Conservation (phyloP, 2,329 filamentous ascomycete species). For the Macroventuria anomochaeta region DNA sequence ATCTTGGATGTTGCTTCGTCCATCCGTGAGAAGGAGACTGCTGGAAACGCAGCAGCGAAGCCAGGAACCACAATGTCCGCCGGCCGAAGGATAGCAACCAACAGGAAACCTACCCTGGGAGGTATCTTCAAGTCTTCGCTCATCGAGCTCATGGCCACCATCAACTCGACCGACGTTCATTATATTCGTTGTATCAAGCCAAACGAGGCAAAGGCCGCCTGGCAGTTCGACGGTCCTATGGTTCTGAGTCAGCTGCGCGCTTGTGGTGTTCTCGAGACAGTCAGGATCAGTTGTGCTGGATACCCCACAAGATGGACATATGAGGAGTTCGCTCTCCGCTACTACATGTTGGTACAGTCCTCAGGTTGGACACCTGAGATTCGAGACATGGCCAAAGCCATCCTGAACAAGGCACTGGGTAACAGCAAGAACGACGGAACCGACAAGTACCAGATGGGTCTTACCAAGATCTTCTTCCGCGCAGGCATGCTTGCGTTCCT, state of each 20-base stretch:
- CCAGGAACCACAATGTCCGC: slow-evolving; percentile 66
- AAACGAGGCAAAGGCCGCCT: slow-evolving; percentile 94
- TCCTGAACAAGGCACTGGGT: slow-evolving; percentile 83
- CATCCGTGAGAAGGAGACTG: slow-evolving; percentile 86
- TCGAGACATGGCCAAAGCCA: slow-evolving; percentile 89
- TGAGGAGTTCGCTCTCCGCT: slow-evolving; percentile 94
- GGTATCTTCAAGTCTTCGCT: slow-evolving; percentile 98
- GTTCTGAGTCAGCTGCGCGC: slow-evolving; percentile 95
- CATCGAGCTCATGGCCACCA: slow-evolving; percentile 97
- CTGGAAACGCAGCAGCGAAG: slow-evolving; percentile 70
- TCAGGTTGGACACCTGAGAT: slow-evolving; percentile 92
- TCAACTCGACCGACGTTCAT: slow-evolving; percentile 97
- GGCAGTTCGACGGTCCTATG: slow-evolving; percentile 99
- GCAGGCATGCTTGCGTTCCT: slow-evolving; percentile 98
- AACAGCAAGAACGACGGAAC: slow-evolving; percentile 67
- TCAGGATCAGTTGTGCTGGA: slow-evolving; percentile 94
- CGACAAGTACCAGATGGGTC: slow-evolving; percentile 96
- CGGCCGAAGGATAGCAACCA: slow-evolving; percentile 88
- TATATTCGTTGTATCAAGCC: slow-evolving; percentile 99
- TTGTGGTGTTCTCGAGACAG: slow-evolving; percentile 98
- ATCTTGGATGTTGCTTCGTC: slow-evolving; percentile 85
- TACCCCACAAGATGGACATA: slow-evolving; percentile 99
- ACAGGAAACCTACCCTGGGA: slow-evolving; percentile 94
- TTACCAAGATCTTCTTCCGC: slow-evolving; percentile 99
- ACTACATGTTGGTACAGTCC: slow-evolving; percentile 97